Conservation (phyloP, 2,329 filamentous ascomycete species). For the Ilyonectria sp. region DNA sequence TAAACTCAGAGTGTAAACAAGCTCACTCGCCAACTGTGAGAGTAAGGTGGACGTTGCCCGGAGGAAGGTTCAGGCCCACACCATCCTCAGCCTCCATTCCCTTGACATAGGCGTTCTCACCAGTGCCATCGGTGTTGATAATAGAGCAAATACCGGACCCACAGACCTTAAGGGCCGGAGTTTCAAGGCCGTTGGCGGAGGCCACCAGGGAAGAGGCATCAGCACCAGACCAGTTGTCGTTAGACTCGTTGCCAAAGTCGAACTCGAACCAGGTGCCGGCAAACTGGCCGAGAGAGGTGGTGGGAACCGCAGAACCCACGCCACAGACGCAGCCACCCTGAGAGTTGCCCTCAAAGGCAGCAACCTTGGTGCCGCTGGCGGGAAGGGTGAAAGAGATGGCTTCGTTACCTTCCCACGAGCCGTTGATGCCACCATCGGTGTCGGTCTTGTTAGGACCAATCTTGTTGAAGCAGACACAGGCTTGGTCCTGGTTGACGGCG, state of each 20-base stretch:
- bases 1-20: background rate
- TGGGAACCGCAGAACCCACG: conserved; percentile 47
- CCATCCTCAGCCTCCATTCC: conserved; percentile 58
- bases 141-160: conserved; percentile 59
- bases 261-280: conserved; percentile 66
- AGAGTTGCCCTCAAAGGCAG: conserved; percentile 63
- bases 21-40: conserved; percentile 52
- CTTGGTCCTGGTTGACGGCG: conserved; percentile 52
- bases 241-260: conserved; percentile 62
- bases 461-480: conserved; percentile 68
- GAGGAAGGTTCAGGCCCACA: conserved; percentile 57
- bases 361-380: conserved; percentile 54
- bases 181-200: conserved; percentile 49
- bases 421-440: conserved; percentile 54
- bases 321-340: conserved; percentile 66
- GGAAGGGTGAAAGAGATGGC: conserved; percentile 60
- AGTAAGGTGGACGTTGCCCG: conserved; percentile 47
- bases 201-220: conserved; percentile 67
- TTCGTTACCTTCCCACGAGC: conserved; percentile 62
- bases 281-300: conserved; percentile 58
- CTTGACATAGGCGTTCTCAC: conserved; percentile 57
- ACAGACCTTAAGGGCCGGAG: conserved; percentile 57
- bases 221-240: conserved; percentile 65
- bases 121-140: conserved; percentile 54
- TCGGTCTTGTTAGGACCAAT: conserved; percentile 58